A percentile compares a stretch with the other conserved stretches of the same genome.
phyloP scores from a whole-genome alignment of 2,329 filamentous ascomycete species.

The Cercospora zeae-maydis region DNA sequence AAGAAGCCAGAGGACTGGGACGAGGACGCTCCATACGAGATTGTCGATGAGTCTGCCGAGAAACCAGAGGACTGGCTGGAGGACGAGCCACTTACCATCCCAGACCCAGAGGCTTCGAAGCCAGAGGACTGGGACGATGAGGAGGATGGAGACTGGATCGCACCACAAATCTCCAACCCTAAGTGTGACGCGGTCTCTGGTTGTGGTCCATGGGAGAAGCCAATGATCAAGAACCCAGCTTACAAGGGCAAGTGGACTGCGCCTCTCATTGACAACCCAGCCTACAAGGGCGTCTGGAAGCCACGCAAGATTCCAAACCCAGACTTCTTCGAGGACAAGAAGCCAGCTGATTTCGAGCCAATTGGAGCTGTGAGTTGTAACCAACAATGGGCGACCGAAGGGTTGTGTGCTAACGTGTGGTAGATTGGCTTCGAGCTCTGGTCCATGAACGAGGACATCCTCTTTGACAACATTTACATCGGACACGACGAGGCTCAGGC shows the following conservation, averaged over 20 bases:
- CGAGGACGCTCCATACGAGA: constrained; percentile 94
- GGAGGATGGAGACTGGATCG: constrained; percentile 96
- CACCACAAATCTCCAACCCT: constrained; percentile 87
- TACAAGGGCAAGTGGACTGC: constrained; percentile 99
- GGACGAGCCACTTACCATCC: constrained; percentile 73
- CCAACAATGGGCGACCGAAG: neutral
- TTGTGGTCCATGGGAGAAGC: constrained; percentile 88
- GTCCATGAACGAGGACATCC: constrained; percentile 99
- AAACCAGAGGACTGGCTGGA: constrained; percentile 96
- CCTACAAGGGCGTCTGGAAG: constrained; percentile 93
- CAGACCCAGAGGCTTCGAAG: constrained; percentile 94
- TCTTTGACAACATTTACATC: constrained; percentile 99
- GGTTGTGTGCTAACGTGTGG: constrained; percentile 14
- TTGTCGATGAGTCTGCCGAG: constrained; percentile 86
- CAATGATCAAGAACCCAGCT: constrained; percentile 87
- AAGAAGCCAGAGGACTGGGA: constrained; percentile 99
- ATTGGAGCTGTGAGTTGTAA: constrained; percentile 80
- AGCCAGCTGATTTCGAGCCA: constrained; percentile 91
- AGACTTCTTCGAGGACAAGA: constrained; percentile 95
- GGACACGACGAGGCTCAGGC: constrained; percentile 94
- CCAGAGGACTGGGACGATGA: constrained; percentile 99
- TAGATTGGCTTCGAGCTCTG: constrained; percentile 98
- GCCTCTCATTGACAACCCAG: constrained; percentile 91
- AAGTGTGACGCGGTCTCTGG: constrained; percentile 92
- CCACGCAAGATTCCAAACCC: constrained; percentile 97